These are phyloP conservation scores for Fusarium sp. DNA, from an alignment of 2,329 filamentous ascomycete genomes.

Conservation along the genomic window DNA sequence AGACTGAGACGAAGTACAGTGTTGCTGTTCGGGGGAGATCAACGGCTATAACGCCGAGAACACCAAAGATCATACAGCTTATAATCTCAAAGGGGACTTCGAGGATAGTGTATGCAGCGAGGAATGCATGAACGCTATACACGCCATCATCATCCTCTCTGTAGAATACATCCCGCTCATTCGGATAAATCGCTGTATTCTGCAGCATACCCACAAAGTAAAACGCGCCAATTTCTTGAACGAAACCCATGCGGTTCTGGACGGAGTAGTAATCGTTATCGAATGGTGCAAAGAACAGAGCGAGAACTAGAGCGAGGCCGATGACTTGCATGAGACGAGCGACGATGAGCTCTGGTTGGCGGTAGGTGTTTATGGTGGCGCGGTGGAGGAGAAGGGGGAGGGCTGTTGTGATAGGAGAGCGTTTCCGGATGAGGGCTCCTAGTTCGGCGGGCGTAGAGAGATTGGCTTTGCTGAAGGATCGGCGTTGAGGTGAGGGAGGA, in stretches of 20 bases:
- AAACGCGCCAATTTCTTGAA: conserved; percentile 77
- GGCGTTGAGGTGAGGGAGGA: conserved; percentile 47
- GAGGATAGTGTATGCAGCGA: conserved; percentile 75
- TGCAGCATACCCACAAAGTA: conserved; percentile 84
- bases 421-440: conserved; percentile 73
- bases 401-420: conserved; percentile 69
- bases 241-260: conserved; percentile 78
- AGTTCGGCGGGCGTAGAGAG: conserved; percentile 77
- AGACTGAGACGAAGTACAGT: conserved; percentile 75
- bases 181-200: conserved; percentile 79
- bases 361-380: conserved; percentile 74
- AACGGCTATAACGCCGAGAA: conserved; percentile 72
- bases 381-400: conserved; percentile 76
- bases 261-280: conserved; percentile 75
- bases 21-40: conserved; percentile 71
- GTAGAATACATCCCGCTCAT: conserved; percentile 80
- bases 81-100: conserved; percentile 79
- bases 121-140: conserved; percentile 77
- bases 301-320: conserved; percentile 70
- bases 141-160: conserved; percentile 79
- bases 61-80: conserved; percentile 72
- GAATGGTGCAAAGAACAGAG: conserved; percentile 78
- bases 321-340: conserved; percentile 75
- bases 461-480: conserved; percentile 55
- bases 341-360: conserved; percentile 72